Evolutionary conservation across 2,329 filamentous ascomycete species (phyloP), one percentile per base, ranked within the genome.

Genomic region (Hypoxylon sp.): DNA sequence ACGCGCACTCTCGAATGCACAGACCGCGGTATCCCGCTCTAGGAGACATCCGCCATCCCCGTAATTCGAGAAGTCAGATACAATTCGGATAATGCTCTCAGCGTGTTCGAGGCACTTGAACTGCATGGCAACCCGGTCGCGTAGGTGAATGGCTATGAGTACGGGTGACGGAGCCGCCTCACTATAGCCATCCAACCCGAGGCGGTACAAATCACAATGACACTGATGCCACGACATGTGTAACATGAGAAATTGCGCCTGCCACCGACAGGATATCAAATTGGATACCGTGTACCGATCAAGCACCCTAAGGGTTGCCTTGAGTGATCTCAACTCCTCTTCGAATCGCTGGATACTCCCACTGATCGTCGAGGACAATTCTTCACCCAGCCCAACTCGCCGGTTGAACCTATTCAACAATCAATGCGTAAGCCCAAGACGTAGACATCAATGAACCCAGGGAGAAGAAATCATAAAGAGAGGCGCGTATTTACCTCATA

Each of bases 171-270:
- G 81, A 0, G 81, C 79, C 0, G 80, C 78, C 49, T 83, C 81
- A 2, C 77, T 79, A 46, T 80, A 83, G 11, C 77, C 79, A 1
- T 76, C 76, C 2, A 84, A 69, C 3, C 82, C 76, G n/a, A 82
- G 77, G 2, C 82, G 80, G 59, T 83, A 83, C 3, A 84, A 65
- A 51, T 84, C 82, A 68, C 80, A 82, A 57, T 83, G 78, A 10
- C 78, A 80, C 50, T 83, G 81, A 17, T 83, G 80, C 73, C 78
- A 83, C 0, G 78, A 80, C 17, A 77, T 69, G 63, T 78, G 76
- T 6, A 79, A 62, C 71, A 79, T 75, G n/a, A 80, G 65, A 30
- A 75, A 75, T 51, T 74, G 73, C 0, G 73, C 72, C 9, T 66
- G 75, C 72, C 72, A 73, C 55, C 62, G 57, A n/a, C 63, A 69